Evolutionary conservation across 2,329 filamentous ascomycete genomes (phyloP).

Genomic region (Aspergillus sp.): DNA sequence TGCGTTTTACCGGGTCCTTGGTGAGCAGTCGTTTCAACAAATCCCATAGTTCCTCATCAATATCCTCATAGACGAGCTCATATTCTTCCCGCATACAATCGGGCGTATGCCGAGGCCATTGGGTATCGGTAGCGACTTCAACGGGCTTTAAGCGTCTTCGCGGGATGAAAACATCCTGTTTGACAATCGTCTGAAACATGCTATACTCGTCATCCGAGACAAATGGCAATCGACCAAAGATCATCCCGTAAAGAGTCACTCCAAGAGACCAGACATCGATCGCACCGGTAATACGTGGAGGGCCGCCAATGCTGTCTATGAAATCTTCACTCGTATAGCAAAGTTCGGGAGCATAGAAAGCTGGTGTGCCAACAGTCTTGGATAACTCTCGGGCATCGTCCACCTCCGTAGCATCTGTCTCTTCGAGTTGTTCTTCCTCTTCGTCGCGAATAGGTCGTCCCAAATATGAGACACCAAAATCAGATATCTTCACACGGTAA

Average conservation of each 20-base stretch:
- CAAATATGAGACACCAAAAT: conserved; percentile 97
- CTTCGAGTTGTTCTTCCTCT: conserved; percentile 73
- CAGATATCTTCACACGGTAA: conserved; percentile 92
- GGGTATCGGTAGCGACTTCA: conserved; percentile 46
- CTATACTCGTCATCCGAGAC: conserved; percentile 87
- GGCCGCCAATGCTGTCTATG: conserved; percentile 52
- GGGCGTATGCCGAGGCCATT: conserved; percentile 53
- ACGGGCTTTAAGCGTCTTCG: conserved; percentile 75
- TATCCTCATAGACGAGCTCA: conserved; percentile 79
- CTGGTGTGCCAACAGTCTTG: conserved; percentile 95
- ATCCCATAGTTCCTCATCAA: conserved; percentile 77
- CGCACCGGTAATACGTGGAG: conserved; percentile 79
- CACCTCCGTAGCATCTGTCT: conserved; percentile 81
- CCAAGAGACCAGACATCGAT: conserved; percentile 98
- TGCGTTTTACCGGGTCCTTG: conserved; percentile 86
- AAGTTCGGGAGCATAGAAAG: conserved; percentile 94
- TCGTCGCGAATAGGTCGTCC: conserved; percentile 82
- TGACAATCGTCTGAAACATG: conserved; percentile 88
- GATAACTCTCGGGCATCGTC: conserved; percentile 95
- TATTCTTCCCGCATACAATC: conserved; percentile 73
- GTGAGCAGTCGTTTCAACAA: conserved; percentile 75
- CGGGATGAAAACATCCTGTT: conserved; percentile 88
- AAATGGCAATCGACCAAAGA: conserved; percentile 92
- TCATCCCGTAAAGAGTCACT: conserved; percentile 91
- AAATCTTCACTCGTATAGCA: conserved; percentile 79